phyloP scores from a whole-genome alignment of 148 eudicot species.

The Chenopodium berlandieri region DNA sequence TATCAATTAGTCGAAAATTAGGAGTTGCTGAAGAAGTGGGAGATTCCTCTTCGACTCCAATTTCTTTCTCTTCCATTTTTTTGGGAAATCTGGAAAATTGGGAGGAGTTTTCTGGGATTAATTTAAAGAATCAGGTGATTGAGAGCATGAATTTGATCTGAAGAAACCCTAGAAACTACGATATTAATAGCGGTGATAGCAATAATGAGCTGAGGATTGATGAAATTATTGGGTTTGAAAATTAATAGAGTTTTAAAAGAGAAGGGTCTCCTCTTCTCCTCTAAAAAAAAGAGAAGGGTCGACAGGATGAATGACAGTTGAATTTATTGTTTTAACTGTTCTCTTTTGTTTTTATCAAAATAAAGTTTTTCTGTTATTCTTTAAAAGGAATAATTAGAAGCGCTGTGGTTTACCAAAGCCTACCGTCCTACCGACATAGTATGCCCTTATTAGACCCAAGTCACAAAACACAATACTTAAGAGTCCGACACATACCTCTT shows the following conservation, averaged over 20 bases:
- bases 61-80: conserved; percentile 21
- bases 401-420: too few species aligned
- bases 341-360: not conserved
- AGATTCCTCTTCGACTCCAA: conserved; percentile 28
- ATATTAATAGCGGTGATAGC: not conserved
- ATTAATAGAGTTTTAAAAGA: not conserved
- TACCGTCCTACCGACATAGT: too few species aligned
- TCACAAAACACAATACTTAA: too few species aligned
- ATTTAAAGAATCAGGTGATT: not conserved
- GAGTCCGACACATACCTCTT: too few species aligned
- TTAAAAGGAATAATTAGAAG: too few species aligned
- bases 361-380: too few species aligned
- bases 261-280: too few species aligned
- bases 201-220: not conserved
- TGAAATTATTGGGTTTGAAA: not conserved
- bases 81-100: too few species aligned
- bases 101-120: not conserved
- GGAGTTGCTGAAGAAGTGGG: conserved; percentile 22
- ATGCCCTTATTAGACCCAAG: too few species aligned
- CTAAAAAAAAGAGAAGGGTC: not conserved
- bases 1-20: conserved; percentile 61
- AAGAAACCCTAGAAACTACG: not conserved
- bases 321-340: conserved; percentile 1
- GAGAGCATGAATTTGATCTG: not conserved
- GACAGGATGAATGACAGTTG: not conserved